A percentile compares a stretch with the other conserved stretches of the same genome.
phyloP scores from a whole-genome alignment of 2,329 filamentous ascomycete species.

The Aspergillus fumigatiaffinis region DNA sequence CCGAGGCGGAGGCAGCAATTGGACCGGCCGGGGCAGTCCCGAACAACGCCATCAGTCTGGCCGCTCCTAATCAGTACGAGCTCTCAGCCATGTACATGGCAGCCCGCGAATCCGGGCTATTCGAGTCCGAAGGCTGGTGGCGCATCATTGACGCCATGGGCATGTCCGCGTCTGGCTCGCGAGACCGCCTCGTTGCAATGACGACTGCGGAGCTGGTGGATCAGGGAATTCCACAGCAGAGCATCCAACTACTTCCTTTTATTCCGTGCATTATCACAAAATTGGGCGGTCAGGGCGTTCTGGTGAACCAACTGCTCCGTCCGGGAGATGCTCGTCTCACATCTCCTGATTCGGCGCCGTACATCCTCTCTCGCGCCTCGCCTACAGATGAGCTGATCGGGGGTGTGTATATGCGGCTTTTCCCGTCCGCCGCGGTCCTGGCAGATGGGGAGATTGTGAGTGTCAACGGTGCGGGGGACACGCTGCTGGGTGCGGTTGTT shows the following conservation, averaged over 20 bases:
- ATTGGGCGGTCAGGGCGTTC: slow-evolving; percentile 69
- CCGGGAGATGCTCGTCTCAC: slow-evolving; percentile 65
- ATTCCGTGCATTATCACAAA: slow-evolving; percentile 83
- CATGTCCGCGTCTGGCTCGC: slow-evolving; percentile 62
- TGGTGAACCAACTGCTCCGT: slow-evolving; percentile 68
- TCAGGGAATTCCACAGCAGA: slow-evolving; percentile 76
- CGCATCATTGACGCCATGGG: slow-evolving; percentile 72
- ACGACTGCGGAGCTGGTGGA: slow-evolving; percentile 67
- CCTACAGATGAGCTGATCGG: slow-evolving; percentile 60
- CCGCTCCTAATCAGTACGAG: slow-evolving; percentile 80
- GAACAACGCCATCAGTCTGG: slow-evolving; percentile 63
- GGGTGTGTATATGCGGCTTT: slow-evolving; percentile 79
- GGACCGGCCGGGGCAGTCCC: slow-evolving; percentile 49
- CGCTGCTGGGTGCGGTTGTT: slow-evolving; percentile 81
- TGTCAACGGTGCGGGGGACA: slow-evolving; percentile 93
- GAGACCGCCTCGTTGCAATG: slow-evolving; percentile 67
- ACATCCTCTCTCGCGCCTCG: slow-evolving; percentile 64
- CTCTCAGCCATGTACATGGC: slow-evolving; percentile 71
- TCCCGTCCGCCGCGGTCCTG: slow-evolving; percentile 64
- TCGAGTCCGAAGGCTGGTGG: slow-evolving; percentile 75
- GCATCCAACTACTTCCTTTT: slow-evolving; percentile 79
- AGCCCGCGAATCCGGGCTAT: slow-evolving; percentile 62
- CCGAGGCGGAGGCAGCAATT: slow-evolving; percentile 25
- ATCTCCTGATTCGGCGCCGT: slow-evolving; percentile 60
- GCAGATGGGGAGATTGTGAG: slow-evolving; percentile 65